These are phyloP conservation scores for Gracilaria domingensis DNA, from an alignment of 23 red algal genomes.

Conservation along the genomic window DNA sequence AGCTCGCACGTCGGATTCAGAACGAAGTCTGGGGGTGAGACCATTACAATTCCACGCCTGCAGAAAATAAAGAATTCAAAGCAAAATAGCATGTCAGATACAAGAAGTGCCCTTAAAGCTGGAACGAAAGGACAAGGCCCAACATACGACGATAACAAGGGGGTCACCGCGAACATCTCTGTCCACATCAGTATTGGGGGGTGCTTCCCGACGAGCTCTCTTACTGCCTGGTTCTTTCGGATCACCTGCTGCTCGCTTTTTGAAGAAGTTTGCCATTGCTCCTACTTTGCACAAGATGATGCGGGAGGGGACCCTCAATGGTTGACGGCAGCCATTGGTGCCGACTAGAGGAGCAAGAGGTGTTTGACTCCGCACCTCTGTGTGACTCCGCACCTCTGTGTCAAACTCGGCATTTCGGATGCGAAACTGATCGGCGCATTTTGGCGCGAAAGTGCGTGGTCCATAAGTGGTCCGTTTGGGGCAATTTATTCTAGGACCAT, in stretches of 20 bases:
- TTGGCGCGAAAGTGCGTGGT: neutral
- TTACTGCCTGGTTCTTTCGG: neutral
- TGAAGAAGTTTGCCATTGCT: slow-evolving; percentile 3
- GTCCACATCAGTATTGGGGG: neutral
- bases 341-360: too few species aligned
- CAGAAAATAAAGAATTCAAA: neutral
- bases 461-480: neutral
- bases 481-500: too few species aligned
- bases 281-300: neutral
- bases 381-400: too few species aligned
- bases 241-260: slow-evolving; percentile 11
- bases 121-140: neutral
- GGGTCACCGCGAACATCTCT: neutral
- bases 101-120: neutral
- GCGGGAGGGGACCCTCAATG: too few species aligned
- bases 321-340: too few species aligned
- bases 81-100: neutral
- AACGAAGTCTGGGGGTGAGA: slow-evolving; percentile 46
- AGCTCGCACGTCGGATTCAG: slow-evolving; percentile 16
- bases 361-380: too few species aligned
- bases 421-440: neutral
- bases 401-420: too few species aligned
- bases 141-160: slow-evolving; percentile 12
- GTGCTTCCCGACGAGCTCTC: neutral
- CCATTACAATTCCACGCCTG: slow-evolving; percentile 73